Percentiles rank a stretch among this genome's conserved stretches.
These are phyloP conservation scores for Diversispora epigaea DNA, from an alignment of 192 early-diverging fungal species.

Conservation along the genomic window DNA sequence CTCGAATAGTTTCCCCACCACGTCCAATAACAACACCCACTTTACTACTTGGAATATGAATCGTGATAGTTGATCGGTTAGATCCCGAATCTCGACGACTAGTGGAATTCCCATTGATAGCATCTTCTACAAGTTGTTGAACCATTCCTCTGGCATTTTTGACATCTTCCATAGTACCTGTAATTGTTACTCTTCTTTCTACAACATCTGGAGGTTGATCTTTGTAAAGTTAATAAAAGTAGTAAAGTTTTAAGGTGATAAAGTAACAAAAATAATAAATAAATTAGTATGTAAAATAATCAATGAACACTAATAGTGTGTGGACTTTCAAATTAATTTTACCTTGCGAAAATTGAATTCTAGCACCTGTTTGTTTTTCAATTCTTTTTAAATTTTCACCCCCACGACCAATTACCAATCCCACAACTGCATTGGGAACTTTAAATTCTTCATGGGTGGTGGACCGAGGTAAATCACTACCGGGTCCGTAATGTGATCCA, in stretches of 20 bases:
- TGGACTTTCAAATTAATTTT: neutral
- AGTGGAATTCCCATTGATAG: conserved; percentile 23
- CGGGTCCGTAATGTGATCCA: conserved; percentile 35
- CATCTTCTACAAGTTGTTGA: conserved; percentile 44
- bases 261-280: too few species aligned
- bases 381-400: conserved; percentile 80
- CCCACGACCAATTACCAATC: conserved; percentile 76
- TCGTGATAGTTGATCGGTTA: conserved; percentile 44
- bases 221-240: conserved; percentile 4
- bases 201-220: conserved; percentile 46
- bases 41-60: conserved; percentile 62
- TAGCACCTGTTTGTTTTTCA: conserved; percentile 67
- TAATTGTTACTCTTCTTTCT: conserved; percentile 52
- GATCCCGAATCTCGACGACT: conserved; percentile 35
- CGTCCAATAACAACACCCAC: conserved; percentile 85
- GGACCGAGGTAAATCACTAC: conserved; percentile 36
- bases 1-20: conserved; percentile 75
- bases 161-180: conserved; percentile 49
- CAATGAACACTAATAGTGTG: too few species aligned
- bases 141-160: conserved; percentile 54
- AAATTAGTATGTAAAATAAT: too few species aligned
- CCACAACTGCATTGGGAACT: conserved; percentile 67
- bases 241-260: neutral
- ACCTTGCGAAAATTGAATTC: conserved; percentile 70
- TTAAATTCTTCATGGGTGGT: conserved; percentile 52